These are phyloP conservation scores for Metschnikowia gelsemii DNA, from an alignment of 805 yeast genomes.

Conservation along the genomic window DNA sequence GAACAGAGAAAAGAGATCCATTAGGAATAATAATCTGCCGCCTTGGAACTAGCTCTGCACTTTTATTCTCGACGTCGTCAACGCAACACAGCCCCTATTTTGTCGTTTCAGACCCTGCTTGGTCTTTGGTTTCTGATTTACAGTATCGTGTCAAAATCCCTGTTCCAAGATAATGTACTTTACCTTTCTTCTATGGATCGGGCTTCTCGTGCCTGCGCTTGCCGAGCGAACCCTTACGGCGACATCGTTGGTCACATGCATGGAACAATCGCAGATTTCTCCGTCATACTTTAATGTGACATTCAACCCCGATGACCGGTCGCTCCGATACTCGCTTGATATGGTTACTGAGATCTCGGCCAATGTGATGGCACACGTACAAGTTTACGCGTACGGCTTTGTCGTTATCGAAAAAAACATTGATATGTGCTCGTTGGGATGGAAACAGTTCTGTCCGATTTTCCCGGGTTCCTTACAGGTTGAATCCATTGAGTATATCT, in stretches of 20 bases:
- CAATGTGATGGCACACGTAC: constrained; percentile 64
- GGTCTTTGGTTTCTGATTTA: background rate
- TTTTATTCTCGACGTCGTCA: no score
- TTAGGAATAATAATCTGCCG: no score
- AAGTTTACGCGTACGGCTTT: constrained; percentile 86
- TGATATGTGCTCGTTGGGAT: constrained; percentile 62
- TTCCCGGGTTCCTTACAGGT: constrained; percentile 79
- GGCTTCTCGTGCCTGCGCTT: constrained; percentile 13
- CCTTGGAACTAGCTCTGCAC: no score
- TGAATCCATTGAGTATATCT: constrained; percentile 63
- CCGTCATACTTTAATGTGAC: constrained; percentile 74
- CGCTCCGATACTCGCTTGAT: constrained; percentile 67
- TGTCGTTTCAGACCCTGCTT: no score
- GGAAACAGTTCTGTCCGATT: constrained; percentile 90
- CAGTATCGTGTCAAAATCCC: no score
- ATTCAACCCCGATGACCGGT: constrained; percentile 68
- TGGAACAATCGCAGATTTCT: constrained; percentile 69
- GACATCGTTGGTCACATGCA: constrained; percentile 81
- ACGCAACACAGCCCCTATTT: no score
- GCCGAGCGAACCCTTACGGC: constrained; percentile 46
- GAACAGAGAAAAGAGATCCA: no score
- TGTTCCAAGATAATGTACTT: constrained; percentile 14
- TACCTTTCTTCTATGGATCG: constrained; percentile 13
- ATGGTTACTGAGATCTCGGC: constrained; percentile 67
- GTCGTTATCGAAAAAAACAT: constrained; percentile 55